Base-by-base conservation (phyloP, 2,329 filamentous ascomycete genomes). In the Phyllosticta citriasiana region DNA sequence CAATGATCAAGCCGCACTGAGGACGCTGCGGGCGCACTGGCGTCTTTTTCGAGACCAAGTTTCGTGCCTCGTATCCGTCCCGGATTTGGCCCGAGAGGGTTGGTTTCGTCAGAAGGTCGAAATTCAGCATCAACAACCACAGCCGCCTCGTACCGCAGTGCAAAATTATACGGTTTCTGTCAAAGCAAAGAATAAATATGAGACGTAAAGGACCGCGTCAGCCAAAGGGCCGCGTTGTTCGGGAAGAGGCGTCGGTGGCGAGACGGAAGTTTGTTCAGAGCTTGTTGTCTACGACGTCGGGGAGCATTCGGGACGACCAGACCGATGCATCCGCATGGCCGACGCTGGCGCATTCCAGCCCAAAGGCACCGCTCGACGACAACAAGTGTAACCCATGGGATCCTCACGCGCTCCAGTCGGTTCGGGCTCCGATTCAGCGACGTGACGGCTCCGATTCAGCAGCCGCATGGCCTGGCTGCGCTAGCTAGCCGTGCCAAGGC, bases 401-500 rank as follows among this genome's bases (percentile, higher is more conserved):
- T 50, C 54, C 59, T 33, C 10, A 40, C 12, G 58, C 58, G n/a
- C 52, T 52, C 57, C 52, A 52, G 57, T 25, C 4, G 33, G 22
- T 60, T 60, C 55, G 58, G 58, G 58, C 58, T 40, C 40, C 59
- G 59, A 61, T 19, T 61, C 59, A 56, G 54, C 35, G 33, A 19
- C 40, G 40, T 61, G 59, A 61, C 59, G 59, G 27, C 35, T 54
- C 26, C 53, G 59, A 61, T 56, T 61, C 59, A 61, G 54, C 58
- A 40, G 35, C 33, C 50, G 51, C 57, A 59, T 53, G 25, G 57
- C 30, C 30, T 55, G 47, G 58, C 40, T 61, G 59, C 54, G 59
- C 54, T 61, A 53, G 53, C 50, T 7, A n/a, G 51, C 33, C 50
- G 51, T 26, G 51, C 53, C 47, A 60, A 50, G 50, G 58, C 35